Base-by-base conservation (phyloP, 2,329 filamentous ascomycete species). In the Trichoderma asperellum region DNA sequence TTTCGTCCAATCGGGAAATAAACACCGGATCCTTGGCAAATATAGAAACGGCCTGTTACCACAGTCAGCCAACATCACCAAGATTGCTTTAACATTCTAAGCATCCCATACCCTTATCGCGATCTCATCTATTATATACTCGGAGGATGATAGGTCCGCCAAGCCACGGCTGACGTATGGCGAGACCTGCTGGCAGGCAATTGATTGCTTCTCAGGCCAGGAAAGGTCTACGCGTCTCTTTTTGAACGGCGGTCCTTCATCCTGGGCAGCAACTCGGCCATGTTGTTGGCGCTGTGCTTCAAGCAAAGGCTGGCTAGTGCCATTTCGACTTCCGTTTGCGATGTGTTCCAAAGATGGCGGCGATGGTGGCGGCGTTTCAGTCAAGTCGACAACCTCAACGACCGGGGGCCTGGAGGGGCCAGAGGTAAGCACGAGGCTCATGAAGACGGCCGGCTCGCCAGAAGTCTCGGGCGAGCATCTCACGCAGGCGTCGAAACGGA, bases 131-230 rank as follows among this genome's bases (percentile, higher is more conserved):
- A 75, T 57, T 7, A 72, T 72, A 14, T 76, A 78, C 40, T 70
- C 59, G 1, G 71, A 71, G 2, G 35, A 29, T 1, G 76, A 71
- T 0, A 82, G 62, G n/a, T 70, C 35, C 2, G 70, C 37, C 16
- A 80, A 64, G 0, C 73, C 74, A 14, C 66, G 63, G 65, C 74
- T 71, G 16, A 82, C 74, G 32, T 77, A 75, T 1, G 81, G 80
- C 37, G 68, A 60, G 18, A 37, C 70, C 67, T 65, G 58, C 2
- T 67, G 63, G 29, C 53, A 67, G 18, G 63, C 63, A 12, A 37
- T 40, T 34, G 58, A 68, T 27, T 73, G 68, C 68, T 72, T 68
- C 24, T 68, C 65, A 66, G 68, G 52, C 57, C 59, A 52, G 56
- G 66, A 72, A 29, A 73, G 47, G 6, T 73, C 73, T 4, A 79